Base-by-base conservation (phyloP, 129 eudicot genomes). In the Flaveria bidentis region DNA sequence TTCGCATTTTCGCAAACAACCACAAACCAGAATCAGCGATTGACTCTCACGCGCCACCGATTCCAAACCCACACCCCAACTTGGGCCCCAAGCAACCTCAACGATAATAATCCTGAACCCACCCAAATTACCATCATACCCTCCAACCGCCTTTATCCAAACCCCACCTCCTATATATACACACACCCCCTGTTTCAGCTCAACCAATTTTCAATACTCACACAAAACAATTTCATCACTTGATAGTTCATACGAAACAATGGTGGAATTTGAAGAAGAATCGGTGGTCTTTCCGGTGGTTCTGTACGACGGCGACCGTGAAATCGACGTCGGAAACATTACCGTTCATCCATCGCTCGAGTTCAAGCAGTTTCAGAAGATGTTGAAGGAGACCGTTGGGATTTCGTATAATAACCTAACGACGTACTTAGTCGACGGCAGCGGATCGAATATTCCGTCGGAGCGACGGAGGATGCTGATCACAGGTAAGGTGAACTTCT, bases 331-430 rank as follows among this genome's bases (percentile, higher is more conserved):
- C 12, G 97, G 96, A 5, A 61, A 76, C 12, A 73, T 91, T 5
- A 42, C n/a, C 20, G 62, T 91, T 26, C 65, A 66, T 17, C 69
- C 85, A 2, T 56, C 81, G 26, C 83, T 88, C n/a, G 84, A 81
- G 53, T 87, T 81, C 85, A 91, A 88, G 84, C 67, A 82, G 18
- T 85, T 91, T 72, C 95, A 88, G 69, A 28, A 53, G 49, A 79
- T 75, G 74, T 36, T 91, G 5, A 77, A 87, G 67, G 85, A 85
- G 71, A 79, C 66, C 36, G 87, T 85, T 66, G 96, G 97, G 5
- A 87, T 91, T 25, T 91, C 97, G 5, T 88, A 92, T 20, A 88
- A 87, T 45, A 88, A 88, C 28, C 84, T 91, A 47, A 87, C 97
- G 0, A 87, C 84, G 18, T 91, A 88, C 51, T 70, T 88, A 20